phyloP scores from a whole-genome alignment of 2,329 filamentous ascomycete genomes.

The Bisporella sp. region DNA sequence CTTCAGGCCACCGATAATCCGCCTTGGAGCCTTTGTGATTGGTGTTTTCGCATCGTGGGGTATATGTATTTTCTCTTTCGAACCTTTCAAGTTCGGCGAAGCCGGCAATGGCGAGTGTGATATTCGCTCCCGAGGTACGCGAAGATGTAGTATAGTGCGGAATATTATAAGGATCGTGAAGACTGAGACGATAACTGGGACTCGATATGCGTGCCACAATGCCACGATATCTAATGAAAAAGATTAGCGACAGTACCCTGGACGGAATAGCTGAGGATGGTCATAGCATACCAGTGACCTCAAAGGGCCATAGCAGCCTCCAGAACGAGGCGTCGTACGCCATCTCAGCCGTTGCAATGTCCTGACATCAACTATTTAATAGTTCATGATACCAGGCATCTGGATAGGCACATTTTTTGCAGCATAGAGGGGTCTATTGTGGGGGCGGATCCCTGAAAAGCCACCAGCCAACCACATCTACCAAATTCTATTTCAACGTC shows the following conservation, averaged over 20 bases:
- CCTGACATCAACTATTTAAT: background rate
- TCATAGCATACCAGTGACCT: conserved; percentile 11
- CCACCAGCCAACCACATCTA: too few species aligned
- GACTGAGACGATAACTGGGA: conserved; percentile 35
- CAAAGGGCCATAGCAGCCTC: conserved; percentile 10
- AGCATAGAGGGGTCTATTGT: too few species aligned
- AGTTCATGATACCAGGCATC: background rate
- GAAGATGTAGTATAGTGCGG: conserved; percentile 26
- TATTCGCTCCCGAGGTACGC: conserved; percentile 23
- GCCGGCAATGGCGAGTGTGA: conserved; percentile 22
- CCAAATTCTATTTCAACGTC: too few species aligned
- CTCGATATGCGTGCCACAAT: conserved; percentile 40
- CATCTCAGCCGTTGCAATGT: conserved; percentile 5
- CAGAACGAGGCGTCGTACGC: conserved; percentile 12
- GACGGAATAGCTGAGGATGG: background rate
- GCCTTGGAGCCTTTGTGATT: conserved; percentile 28
- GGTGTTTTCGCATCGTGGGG: conserved; percentile 15
- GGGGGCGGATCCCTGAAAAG: too few species aligned
- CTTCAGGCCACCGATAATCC: conserved; percentile 28
- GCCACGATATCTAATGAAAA: conserved; percentile 18
- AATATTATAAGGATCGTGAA: conserved; percentile 30
- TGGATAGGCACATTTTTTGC: background rate
- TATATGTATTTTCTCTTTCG: conserved; percentile 16
- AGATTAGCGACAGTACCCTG: background rate
- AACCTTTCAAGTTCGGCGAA: conserved; percentile 14